These are phyloP conservation scores for Bipolaris cookei DNA, from an alignment of 2,329 filamentous ascomycete genomes.

Conservation along the genomic window DNA sequence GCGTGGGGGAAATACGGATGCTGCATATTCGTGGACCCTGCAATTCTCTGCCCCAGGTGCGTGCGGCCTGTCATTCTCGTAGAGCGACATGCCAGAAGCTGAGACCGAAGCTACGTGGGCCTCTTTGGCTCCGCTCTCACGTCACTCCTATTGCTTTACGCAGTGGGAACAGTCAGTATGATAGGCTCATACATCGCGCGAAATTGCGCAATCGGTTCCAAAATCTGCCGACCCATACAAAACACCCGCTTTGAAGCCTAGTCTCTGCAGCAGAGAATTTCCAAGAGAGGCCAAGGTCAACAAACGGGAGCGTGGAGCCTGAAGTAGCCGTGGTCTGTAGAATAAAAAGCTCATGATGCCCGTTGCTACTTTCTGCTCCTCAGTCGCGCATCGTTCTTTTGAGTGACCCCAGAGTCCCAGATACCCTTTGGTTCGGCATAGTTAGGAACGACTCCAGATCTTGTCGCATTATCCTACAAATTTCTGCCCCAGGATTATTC, in stretches of 20 bases:
- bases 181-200: constrained; percentile 37
- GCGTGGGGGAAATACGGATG: not conserved
- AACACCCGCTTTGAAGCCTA: constrained; percentile 26
- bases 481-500: not conserved
- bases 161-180: constrained; percentile 8
- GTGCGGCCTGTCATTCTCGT: constrained; percentile 5
- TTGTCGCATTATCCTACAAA: not conserved
- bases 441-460: constrained; percentile 5
- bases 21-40: not conserved
- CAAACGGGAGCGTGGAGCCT: constrained; percentile 8
- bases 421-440: not conserved
- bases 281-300: constrained; percentile 16
- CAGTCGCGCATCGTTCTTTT: constrained; percentile 12
- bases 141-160: constrained; percentile 10
- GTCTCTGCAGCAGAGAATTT: constrained; percentile 23
- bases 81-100: constrained; percentile 5
- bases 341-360: constrained; percentile 20
- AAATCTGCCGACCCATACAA: constrained; percentile 42
- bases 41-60: not conserved
- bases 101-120: not conserved
- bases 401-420: constrained; percentile 5
- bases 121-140: constrained; percentile 17
- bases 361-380: constrained; percentile 9
- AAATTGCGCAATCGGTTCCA: constrained; percentile 49
- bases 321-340: not conserved